Evolutionary conservation across 2,329 filamentous ascomycete species (phyloP), one percentile per base, ranked within the genome.

Genomic region (Penicillium oxalicum): DNA sequence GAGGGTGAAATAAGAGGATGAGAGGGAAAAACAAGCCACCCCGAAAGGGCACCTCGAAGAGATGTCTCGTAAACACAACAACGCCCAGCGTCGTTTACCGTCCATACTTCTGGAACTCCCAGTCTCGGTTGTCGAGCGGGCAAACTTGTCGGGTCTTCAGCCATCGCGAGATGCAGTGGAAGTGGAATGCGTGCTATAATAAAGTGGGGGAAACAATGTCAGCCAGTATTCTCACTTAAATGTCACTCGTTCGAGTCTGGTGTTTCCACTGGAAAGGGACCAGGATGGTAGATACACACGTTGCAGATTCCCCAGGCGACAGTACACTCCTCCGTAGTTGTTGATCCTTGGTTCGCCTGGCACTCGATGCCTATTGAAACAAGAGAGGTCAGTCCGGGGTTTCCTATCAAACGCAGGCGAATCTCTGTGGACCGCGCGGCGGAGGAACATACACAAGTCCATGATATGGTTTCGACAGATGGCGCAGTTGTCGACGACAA

Each of bases 391-490:
- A 18, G 18, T 18, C 18, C 18, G 18, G 18, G 18, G 18, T 18
- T 18, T 18, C 18, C 18, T 18, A 18, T 18, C 18, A 18, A 18
- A 18, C 18, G 18, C 18, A 18, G 18, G 18, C 18, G 18, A 18
- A 18, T 1, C 2, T 18, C 18, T 2, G 18, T 18, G 18, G 18
- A 18, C 18, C 18, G 18, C 18, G 18, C 18, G 18, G 18, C 18
- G 18, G 18, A 18, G 18, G 18, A 18, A 32, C 83, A 61, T 76
- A 90, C 93, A 98, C 27, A 98, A 79, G 71, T 98, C 93, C 93
- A 98, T 98, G 72, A 98, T 98, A 71, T 98, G 93, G 70, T 98
- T 98, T 68, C 93, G 82, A 78, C 93, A 98, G 68, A 98, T 98
- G 63, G 93, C 93, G 69, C 93, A 98, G 79, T 98, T 98, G 74